Percentiles rank a stretch among this genome's conserved stretches.
Conservation (phyloP, 176 grass and related monocot genomes). For the Eragrostis nindensis region DNA sequence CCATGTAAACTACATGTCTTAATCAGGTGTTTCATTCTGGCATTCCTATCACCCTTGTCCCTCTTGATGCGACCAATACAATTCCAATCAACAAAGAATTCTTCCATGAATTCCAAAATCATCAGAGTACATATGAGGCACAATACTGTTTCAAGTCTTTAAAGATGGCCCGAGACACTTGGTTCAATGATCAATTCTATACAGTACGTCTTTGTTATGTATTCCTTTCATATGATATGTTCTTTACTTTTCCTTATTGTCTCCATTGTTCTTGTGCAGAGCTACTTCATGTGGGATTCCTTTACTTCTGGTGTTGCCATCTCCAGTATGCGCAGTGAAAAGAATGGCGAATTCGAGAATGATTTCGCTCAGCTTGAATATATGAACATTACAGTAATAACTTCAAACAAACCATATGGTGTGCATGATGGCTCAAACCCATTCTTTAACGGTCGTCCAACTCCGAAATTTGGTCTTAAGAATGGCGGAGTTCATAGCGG, state of each 20-base stretch:
- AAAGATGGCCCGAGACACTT: constrained; percentile 81
- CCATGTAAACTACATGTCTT: constrained; percentile 3
- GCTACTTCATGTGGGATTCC: constrained; percentile 94
- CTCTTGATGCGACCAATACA: constrained; percentile 94
- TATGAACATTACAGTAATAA: constrained; percentile 81
- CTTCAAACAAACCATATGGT: constrained; percentile 77
- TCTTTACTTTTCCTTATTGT: not conserved
- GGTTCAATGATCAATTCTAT: constrained; percentile 73
- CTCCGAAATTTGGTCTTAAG: constrained; percentile 69
- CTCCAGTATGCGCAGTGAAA: constrained; percentile 67
- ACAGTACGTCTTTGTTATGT: constrained; percentile 45
- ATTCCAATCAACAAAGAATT: constrained; percentile 77
- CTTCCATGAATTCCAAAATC: constrained; percentile 62
- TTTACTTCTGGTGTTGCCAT: constrained; percentile 72
- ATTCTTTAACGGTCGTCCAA: constrained; percentile 54
- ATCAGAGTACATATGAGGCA: constrained; percentile 74
- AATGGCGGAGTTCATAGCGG: constrained; percentile 75
- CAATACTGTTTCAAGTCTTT: constrained; percentile 76
- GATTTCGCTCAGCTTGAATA: constrained; percentile 81
- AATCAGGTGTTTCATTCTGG: constrained; percentile 83
- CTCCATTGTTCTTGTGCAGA: constrained; percentile 51
- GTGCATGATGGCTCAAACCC: constrained; percentile 78
- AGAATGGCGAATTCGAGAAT: constrained; percentile 56
- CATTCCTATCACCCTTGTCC: constrained; percentile 83
- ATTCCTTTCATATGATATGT: constrained; percentile 4